Evolutionary conservation across 192 early-diverging fungal genomes (phyloP), one percentile per base, ranked within the genome.

Genomic region (Coemansia sp.): DNA sequence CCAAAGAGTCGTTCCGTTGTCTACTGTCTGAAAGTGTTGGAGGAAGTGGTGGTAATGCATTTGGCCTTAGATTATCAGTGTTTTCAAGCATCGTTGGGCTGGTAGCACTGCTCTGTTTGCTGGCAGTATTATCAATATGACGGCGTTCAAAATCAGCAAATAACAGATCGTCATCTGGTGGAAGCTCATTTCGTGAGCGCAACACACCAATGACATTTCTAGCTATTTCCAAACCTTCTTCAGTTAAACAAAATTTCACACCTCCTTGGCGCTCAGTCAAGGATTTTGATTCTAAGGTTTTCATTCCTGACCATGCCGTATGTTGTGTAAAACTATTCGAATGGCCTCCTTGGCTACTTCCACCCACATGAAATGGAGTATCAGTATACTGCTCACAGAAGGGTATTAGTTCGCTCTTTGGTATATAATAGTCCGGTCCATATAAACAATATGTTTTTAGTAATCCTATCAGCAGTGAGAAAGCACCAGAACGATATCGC

Each of bases 231-330:
- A 73, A 29, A 0, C 95, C 95, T 39, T 89, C 86, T 20, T 90
- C 89, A 0, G 93, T 91, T 25, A 97, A 64, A 32, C 74, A 80
- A 62, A 84, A 97, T 24, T 79, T 80, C 19, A 87, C 64, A 6
- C 79, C 81, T 3, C 88, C 85, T 50, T 85, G 82, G 39, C 85
- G 83, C 51, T 85, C 87, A 6, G 89, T 88, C 46, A 91, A 74
- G 22, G 84, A 87, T 20, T 93, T 91, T 14, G 86, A 75, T 27
- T 87, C 65, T 59, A 97, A 78, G 0, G 85, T 92, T 60, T 85
- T 88, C 76, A 95, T 92, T 9, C 85, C 83, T 23, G 63, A 84
- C 93, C 94, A 97, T 32, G 88, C 93, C 0, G 89, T 88, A 68
- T 92, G 93, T 57, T 74, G 66, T 21, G 39, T 30, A 27, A 59